Evolutionary conservation across 192 early-diverging fungal genomes (phyloP), one percentile per base, ranked within the genome.

Genomic region (Coemansia sp.): DNA sequence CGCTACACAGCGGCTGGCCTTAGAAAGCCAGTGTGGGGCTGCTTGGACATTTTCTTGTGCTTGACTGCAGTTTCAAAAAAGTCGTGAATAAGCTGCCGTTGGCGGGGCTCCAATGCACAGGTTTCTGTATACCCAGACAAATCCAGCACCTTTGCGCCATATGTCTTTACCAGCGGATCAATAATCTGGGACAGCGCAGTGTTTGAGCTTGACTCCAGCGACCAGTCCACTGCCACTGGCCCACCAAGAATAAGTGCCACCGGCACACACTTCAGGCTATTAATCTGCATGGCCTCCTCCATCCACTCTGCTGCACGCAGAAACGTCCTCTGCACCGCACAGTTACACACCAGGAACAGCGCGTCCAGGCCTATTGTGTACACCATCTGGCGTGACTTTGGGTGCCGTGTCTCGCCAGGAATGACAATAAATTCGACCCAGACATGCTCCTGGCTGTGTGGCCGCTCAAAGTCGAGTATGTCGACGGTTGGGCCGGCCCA

Each of bases 381-480:
- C 2, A 78, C 49, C 75, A 78, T 78, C 50, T 78, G 64, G 10
- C 75, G 75, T 0, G 75, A 68, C n/a, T 42, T 27, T 3, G 58
- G 61, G 27, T 78, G 75, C 21, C 64, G 65, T 6, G 75, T 78
- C 28, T 71, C 68, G 55, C 75, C 67, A 6, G 75, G 75, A 5
- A 78, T 58, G 5, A 65, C 33, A 22, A 71, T 23, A 52, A 78
- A 78, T 58, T 78, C 75, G 3, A 78, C 57, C 73, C 73, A 77
- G 0, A 64, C 28, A 32, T 54, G 54, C 7, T 27, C 60, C 9
- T 44, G 12, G 33, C 49, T 33, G 30, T 35, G 29, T 14, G 38
- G 56, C 24, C 73, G 59, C 48, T 60, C 52, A 53, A 56, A 70
- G 11, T 64, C 48, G 11, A 66, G 44, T 1, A 77, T 51, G 53